Percentiles rank a stretch among this genome's conserved stretches.
These are phyloP conservation scores for Drechslerella dactyloides DNA, from an alignment of 2,329 filamentous ascomycete genomes.

Conservation along the genomic window DNA sequence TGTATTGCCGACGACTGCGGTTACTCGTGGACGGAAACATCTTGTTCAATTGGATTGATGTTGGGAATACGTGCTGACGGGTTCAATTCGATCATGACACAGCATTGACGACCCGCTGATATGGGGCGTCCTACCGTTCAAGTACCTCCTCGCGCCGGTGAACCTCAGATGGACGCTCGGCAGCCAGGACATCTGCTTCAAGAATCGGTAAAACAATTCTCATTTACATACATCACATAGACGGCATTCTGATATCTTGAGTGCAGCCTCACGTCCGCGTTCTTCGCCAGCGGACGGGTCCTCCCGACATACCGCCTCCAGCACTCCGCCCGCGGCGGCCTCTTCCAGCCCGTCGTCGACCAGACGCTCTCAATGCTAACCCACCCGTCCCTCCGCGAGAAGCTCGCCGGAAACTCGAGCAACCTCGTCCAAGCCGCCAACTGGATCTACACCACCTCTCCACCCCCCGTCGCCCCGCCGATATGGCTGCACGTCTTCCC, in stretches of 20 bases:
- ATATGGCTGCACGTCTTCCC: constrained; percentile 96
- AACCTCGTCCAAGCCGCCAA: constrained; percentile 56
- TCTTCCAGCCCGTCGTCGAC: constrained; percentile 84
- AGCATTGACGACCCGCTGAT: constrained; percentile 93
- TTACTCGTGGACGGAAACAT: too few species aligned
- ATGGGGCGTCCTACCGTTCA: constrained; percentile 84
- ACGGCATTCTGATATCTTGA: background rate
- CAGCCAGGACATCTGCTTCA: constrained; percentile 94
- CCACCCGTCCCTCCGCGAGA: constrained; percentile 30
- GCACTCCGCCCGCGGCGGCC: constrained; percentile 79
- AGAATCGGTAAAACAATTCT: constrained; percentile 55
- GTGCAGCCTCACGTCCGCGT: constrained; percentile 63
- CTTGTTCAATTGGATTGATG: constrained; percentile 16
- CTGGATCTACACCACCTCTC: constrained; percentile 66
- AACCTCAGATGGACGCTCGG: constrained; percentile 89
- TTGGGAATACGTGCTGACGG: constrained; percentile 55
- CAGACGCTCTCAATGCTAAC: constrained; percentile 44
- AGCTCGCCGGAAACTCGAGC: constrained; percentile 29
- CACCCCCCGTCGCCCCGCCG: constrained; percentile 65
- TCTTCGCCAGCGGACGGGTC: constrained; percentile 89
- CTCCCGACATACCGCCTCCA: constrained; percentile 83
- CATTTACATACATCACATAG: background rate
- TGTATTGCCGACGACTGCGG: constrained; percentile 6
- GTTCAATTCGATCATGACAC: constrained; percentile 54
- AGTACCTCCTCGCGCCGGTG: constrained; percentile 72